These are phyloP conservation scores for Claviceps maximensis DNA, from an alignment of 2,329 filamentous ascomycete genomes.

Conservation along the genomic window DNA sequence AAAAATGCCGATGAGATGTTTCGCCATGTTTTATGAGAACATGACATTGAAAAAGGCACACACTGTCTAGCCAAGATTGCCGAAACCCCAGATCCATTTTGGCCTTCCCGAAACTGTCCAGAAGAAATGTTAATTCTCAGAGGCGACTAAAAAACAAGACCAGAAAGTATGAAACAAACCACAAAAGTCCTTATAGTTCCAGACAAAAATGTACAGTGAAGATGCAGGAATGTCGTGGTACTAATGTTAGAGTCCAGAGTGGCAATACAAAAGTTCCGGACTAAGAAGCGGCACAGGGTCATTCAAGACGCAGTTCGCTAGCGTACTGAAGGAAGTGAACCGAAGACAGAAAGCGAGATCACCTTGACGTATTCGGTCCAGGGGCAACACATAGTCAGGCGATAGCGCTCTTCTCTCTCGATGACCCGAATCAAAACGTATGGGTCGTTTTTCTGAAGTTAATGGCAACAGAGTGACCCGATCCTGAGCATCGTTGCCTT, in stretches of 20 bases:
- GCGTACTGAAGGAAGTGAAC: background rate
- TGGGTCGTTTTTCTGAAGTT: no score
- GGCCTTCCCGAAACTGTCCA: background rate
- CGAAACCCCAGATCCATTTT: background rate
- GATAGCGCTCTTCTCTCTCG: background rate
- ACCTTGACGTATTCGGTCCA: background rate
- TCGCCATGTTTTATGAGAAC: background rate
- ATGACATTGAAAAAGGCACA: background rate
- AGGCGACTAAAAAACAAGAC: no score
- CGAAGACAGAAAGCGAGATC: background rate
- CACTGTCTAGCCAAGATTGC: background rate
- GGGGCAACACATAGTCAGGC: background rate
- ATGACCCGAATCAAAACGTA: no score
- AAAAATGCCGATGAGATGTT: background rate
- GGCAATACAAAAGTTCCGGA: constrained; percentile 1
- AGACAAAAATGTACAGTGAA: background rate
- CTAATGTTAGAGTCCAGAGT: background rate
- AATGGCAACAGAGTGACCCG: no score
- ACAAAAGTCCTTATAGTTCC: background rate
- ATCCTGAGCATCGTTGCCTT: no score
- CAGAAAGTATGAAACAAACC: background rate
- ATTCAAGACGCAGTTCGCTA: background rate
- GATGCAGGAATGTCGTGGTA: background rate
- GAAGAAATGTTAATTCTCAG: no score
- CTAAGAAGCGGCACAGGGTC: background rate